These are phyloP conservation scores for Citrus sinensis DNA, from an alignment of 345 rosid species.

Conservation along the genomic window DNA sequence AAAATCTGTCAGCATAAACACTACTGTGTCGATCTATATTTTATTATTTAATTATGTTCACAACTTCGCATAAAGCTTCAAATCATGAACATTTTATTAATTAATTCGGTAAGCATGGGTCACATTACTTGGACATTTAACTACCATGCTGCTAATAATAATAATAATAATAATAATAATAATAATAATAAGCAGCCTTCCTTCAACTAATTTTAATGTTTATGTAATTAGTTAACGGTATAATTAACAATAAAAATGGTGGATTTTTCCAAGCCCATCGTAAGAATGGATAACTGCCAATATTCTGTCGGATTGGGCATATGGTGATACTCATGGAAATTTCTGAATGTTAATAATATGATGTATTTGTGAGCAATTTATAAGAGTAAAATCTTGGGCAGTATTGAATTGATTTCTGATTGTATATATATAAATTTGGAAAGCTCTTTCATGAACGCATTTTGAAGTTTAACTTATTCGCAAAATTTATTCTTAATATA, in stretches of 20 bases:
- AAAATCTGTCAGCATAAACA: background rate
- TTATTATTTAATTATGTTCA: background rate
- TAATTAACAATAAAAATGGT: background rate
- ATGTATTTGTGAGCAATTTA: too few relatives aligned
- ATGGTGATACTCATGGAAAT: background rate
- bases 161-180: background rate
- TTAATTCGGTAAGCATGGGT: background rate
- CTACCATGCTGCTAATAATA: background rate
- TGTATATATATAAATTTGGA: too few relatives aligned
- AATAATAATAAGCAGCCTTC: background rate
- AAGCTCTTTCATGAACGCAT: too few relatives aligned
- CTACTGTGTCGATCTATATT: background rate
- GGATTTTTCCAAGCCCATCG: background rate
- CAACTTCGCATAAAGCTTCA: too few relatives aligned
- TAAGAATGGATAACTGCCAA: background rate
- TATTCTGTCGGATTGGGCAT: background rate
- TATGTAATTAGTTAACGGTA: too few relatives aligned
- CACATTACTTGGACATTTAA: slow-evolving; percentile 5
- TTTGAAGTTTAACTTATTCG: too few relatives aligned
- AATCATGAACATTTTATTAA: background rate
- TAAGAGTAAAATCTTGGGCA: too few relatives aligned
- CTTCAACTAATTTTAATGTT: background rate
- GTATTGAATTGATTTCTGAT: too few relatives aligned
- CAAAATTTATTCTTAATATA: too few relatives aligned
- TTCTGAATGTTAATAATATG: too few relatives aligned